Base-by-base conservation (phyloP, 2,329 filamentous ascomycete genomes). In the Colletotrichum sp. region DNA sequence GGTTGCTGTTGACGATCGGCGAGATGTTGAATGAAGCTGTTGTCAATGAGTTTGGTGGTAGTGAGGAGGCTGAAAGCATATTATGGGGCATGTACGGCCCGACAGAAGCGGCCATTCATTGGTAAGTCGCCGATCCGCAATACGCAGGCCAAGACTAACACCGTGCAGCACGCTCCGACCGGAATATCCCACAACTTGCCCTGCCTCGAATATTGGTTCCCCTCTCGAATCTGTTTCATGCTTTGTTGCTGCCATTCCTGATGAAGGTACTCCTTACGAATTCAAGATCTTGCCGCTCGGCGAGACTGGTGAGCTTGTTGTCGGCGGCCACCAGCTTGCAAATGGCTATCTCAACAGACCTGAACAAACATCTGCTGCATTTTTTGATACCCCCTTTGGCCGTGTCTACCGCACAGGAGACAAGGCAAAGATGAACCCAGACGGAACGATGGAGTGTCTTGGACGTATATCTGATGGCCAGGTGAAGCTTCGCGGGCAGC, bases 11-110 rank as follows among this genome's bases (percentile, higher is more conserved):
- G 28, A 98, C 96, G 0, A 98, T 98, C 79, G 96, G 96, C 8
- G 96, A 98, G 84, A 98, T 98, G 96, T 90, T 98, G 43, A 98
- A 94, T 5, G 88, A 90, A 57, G 90, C 92, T 10, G 93, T 98
- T 3, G 89, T 98, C 26, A 86, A 91, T 43, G 95, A 98, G 81
- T 98, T 97, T 87, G 95, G 95, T 8, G 91, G 91, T 4, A 85
- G 87, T 12, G 80, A 83, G 1, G 81, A 81, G 1, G 85, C 84
- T 9, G 82, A 86, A 3, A 93, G 94, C 78, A 92, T 98, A 58
- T 88, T 98, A 1, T 96, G 95, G 90, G 96, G 93, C 38, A 98
- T 98, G 95, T 98, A 98, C 81, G 96, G 96, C 1, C 96, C 96
- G 2, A 98, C 96, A 0, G 96, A 98, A 85, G 95, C 95, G 9